These are phyloP conservation scores for Malassezia equina DNA, from an alignment of 1,284 basidiomycete species.

Conservation along the genomic window DNA sequence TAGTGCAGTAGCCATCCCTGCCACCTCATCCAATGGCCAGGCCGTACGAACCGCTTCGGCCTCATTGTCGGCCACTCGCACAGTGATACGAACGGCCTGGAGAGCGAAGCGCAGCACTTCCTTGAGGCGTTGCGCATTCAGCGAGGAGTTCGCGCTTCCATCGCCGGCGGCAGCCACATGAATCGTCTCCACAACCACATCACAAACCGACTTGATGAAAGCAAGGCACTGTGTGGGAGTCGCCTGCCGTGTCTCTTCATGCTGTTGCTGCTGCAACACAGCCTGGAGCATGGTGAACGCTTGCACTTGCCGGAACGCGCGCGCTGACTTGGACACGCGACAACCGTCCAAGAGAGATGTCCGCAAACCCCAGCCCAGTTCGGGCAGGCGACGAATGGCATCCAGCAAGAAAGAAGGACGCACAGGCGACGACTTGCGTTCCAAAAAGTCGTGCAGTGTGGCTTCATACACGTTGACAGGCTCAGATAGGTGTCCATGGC, in stretches of 20 bases:
- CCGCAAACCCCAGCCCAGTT: conserved; percentile 61
- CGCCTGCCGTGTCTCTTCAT: conserved; percentile 39
- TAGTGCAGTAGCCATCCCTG: conserved; percentile 18
- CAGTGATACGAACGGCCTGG: conserved; percentile 59
- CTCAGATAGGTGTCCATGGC: conserved; percentile 12
- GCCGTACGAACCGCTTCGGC: conserved; percentile 25
- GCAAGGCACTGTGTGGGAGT: conserved; percentile 50
- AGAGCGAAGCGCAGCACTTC: conserved; percentile 67
- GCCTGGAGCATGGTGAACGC: conserved; percentile 63
- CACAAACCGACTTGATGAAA: conserved; percentile 56
- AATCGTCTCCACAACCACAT: conserved; percentile 54
- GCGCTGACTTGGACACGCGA: conserved; percentile 19
- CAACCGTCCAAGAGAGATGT: conserved; percentile 55
- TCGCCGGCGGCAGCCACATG: conserved; percentile 54
- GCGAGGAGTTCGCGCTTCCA: conserved; percentile 20
- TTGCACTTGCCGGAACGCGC: conserved; percentile 52
- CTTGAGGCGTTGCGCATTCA: conserved; percentile 65
- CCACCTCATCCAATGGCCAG: conserved; percentile 46
- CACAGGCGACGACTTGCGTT: conserved; percentile 67
- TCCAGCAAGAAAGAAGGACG: conserved; percentile 69
- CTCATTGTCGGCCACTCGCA: conserved; percentile 46
- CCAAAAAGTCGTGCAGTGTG: conserved; percentile 68
- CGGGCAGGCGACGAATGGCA: conserved; percentile 62
- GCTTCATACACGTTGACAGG: conserved; percentile 54
- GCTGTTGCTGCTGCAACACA: conserved; percentile 54